These are phyloP conservation scores for Auriscalpium microsporum DNA, from an alignment of 768 basidiomycete genomes.

Conservation along the genomic window DNA sequence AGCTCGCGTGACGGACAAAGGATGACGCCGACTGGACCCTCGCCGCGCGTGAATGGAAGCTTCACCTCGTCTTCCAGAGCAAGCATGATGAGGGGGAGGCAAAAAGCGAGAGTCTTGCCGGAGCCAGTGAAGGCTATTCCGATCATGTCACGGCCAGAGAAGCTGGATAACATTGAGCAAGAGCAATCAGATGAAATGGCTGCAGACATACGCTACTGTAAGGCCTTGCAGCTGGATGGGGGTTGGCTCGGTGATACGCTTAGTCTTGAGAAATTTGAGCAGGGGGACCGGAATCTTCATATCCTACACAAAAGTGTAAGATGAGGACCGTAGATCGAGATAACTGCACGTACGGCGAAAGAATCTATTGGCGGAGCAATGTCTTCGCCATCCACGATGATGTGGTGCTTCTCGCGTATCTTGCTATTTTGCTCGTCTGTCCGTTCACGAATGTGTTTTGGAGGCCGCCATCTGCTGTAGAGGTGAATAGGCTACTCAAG, in stretches of 20 bases:
- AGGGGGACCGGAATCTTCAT: conserved; percentile 96
- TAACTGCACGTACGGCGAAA: conserved; percentile 50
- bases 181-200: neutral
- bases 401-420: conserved; percentile 86
- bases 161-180: conserved; percentile 37
- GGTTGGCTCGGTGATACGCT: conserved; percentile 80
- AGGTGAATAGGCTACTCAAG: neutral
- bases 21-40: conserved; percentile 95
- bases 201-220: conserved; percentile 71
- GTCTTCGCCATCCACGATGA: conserved; percentile 89
- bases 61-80: conserved; percentile 90
- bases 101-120: conserved; percentile 97
- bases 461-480: conserved; percentile 77
- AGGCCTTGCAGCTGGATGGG: conserved; percentile 98
- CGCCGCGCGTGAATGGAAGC: conserved; percentile 82
- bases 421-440: conserved; percentile 59
- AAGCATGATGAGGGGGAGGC: conserved; percentile 94
- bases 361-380: conserved; percentile 89
- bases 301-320: conserved; percentile 43
- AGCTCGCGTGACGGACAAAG: conserved; percentile 97
- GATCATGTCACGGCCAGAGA: conserved; percentile 94
- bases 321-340: neutral
- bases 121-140: conserved; percentile 99
- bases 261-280: conserved; percentile 72
- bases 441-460: conserved; percentile 69